These are phyloP conservation scores for Nakazawaea holstii DNA, from an alignment of 805 yeast species.

Conservation along the genomic window DNA sequence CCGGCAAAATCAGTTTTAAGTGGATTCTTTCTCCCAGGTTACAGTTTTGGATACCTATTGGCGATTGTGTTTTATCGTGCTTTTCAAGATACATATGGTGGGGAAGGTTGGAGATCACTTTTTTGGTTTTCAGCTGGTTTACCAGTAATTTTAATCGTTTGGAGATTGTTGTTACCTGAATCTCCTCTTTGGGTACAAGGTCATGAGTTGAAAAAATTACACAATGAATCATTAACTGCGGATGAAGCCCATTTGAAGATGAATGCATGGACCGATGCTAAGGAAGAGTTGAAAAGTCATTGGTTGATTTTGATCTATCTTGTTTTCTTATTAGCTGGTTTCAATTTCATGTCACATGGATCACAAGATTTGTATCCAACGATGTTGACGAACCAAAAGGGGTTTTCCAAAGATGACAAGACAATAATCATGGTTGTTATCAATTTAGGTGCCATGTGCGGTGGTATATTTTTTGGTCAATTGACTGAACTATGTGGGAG, in stretches of 20 bases:
- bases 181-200: conserved; percentile 43
- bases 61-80: conserved; percentile 53
- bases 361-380: conserved; percentile 74
- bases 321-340: conserved; percentile 59
- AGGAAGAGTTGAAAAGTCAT: conserved; percentile 36
- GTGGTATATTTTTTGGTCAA: conserved; percentile 59
- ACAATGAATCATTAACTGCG: conserved; percentile 15
- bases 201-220: conserved; percentile 19
- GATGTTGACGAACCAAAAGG: conserved; percentile 47
- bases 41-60: conserved; percentile 51
- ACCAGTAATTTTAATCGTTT: conserved; percentile 50
- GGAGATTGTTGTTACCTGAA: conserved; percentile 59
- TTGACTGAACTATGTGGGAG: conserved; percentile 55
- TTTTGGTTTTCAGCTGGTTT: conserved; percentile 75
- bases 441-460: conserved; percentile 62
- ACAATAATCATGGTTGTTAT: conserved; percentile 61
- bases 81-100: conserved; percentile 35
- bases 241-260: conserved; percentile 11
- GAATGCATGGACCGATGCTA: conserved; percentile 20
- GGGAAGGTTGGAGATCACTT: conserved; percentile 62
- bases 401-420: conserved; percentile 35
- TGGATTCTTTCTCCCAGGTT: conserved; percentile 69
- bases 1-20: conserved; percentile 43
- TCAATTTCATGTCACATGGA: conserved; percentile 70
- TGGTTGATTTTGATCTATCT: conserved; percentile 59